A percentile compares a stretch with the other conserved stretches of the same genome.
Conservation (phyloP, 768 basidiomycete genomes). For the Russula dissimulans region DNA sequence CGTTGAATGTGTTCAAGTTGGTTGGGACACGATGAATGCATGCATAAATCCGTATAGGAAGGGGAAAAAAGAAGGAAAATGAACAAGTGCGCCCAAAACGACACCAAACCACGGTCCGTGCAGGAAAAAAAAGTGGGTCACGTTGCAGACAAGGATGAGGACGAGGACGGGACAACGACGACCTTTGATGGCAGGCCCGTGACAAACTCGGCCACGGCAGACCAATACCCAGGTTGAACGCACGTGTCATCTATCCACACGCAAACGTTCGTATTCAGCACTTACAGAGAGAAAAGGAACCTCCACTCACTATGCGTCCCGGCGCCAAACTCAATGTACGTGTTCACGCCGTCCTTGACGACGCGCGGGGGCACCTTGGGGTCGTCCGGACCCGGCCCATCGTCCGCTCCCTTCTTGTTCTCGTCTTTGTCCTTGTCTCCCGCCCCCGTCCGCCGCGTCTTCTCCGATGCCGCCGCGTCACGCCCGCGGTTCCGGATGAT, state of each 20-base stretch:
- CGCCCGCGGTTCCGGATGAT: slow-evolving; percentile 31
- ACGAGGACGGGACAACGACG: not conserved
- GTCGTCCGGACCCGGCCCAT: not conserved
- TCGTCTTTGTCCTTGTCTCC: not conserved
- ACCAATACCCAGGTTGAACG: slow-evolving; percentile 26
- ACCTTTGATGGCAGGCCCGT: not conserved
- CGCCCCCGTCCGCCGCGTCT: not conserved
- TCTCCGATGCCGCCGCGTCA: not conserved
- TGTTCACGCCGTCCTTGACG: slow-evolving; percentile 16
- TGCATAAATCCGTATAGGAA: not conserved
- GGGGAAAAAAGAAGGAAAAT: no score
- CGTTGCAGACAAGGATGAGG: not conserved
- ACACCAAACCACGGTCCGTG: not conserved
- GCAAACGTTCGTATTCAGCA: not conserved
- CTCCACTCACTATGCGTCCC: slow-evolving; percentile 25
- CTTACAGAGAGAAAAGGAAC: not conserved
- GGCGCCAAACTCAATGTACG: slow-evolving; percentile 22
- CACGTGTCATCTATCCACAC: slow-evolving; percentile 26
- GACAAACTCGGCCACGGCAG: slow-evolving; percentile 23
- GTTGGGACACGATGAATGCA: not conserved
- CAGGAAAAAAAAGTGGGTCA: not conserved
- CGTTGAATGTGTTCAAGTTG: not conserved
- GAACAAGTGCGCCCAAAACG: not conserved
- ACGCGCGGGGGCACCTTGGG: slow-evolving; percentile 5
- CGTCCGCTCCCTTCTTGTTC: not conserved